Base-by-base conservation (phyloP, 2,329 filamentous ascomycete genomes). In the Aspergillus pseudoterreus region DNA sequence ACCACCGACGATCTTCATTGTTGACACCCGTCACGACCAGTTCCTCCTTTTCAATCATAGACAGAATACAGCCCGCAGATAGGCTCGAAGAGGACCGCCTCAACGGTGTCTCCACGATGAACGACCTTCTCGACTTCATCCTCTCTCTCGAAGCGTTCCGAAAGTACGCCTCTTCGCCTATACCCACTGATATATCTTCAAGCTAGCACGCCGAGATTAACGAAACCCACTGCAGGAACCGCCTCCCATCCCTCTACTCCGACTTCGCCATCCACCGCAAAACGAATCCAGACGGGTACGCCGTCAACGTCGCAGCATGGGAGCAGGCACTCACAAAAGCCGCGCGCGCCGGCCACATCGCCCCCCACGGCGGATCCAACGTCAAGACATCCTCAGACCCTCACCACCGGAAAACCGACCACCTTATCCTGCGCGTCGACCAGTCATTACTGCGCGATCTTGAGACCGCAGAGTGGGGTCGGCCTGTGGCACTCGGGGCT, bases 241-340 rank as follows among this genome's bases (percentile, higher is more conserved):
- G 91, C 45, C 79, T 96, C 11, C 85, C 89, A 11, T 92, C 90
- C 4, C 83, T 96, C 43, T 96, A 95, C 74, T 92, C 90, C 44
- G 91, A 96, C 69, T 95, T 96, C 66, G 78, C 83, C 35, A 73
- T 82, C 4, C 90, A 92, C 60, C 81, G 81, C 62, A 82, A 81
- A 36, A 82, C 88, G 19, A 95, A 96, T 65, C 89, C 90, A 1
- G 90, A 95, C 68, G 90, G 90, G 63, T 96, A 90, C 74, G 75
- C 78, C 17, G 89, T 90, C 41, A 96, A 96, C 68, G 77, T 90
- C 39, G 74, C 80, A 6, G 88, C 90, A 47, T 96, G 91, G 91
- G 83, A 86, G 52, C 81, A 82, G 36, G 90, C 85, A 2, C 78
- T 96, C 39, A 79, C 82, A n/a, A 77, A 82, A 47, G 87, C 90